Evolutionary conservation across 1,284 basidiomycete species (phyloP).

Genomic region (Boletus sp.): DNA sequence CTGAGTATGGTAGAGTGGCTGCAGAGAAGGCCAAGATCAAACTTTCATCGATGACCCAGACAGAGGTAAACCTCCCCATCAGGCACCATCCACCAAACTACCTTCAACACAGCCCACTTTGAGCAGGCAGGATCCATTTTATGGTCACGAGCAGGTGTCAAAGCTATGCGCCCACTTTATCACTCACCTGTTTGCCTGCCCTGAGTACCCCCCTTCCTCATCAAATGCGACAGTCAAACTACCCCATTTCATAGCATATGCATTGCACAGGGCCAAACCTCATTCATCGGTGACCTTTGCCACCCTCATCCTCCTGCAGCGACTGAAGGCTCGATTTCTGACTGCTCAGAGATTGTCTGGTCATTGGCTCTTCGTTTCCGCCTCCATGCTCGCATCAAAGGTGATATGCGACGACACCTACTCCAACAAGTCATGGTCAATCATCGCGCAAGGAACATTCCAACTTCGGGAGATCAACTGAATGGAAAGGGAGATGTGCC

Average conservation of each 20-base stretch:
- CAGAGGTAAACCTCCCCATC: no score
- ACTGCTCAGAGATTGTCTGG: constrained; percentile 90
- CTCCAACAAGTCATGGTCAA: constrained; percentile 94
- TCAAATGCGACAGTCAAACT: constrained; percentile 60
- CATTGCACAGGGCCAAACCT: constrained; percentile 84
- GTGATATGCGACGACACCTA: constrained; percentile 96
- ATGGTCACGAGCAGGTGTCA: constrained; percentile 72
- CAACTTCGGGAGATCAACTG: constrained; percentile 90
- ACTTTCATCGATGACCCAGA: constrained; percentile 89
- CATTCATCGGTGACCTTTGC: constrained; percentile 83
- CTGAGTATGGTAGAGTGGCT: constrained; percentile 41
- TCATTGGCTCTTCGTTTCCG: constrained; percentile 88
- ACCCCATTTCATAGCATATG: constrained; percentile 85
- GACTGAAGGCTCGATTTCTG: constrained; percentile 89
- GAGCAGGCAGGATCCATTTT: constrained; percentile 59
- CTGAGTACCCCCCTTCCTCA: constrained; percentile 55
- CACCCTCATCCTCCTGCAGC: constrained; percentile 80
- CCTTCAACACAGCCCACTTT: constrained; percentile 31
- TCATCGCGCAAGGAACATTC: constrained; percentile 93
- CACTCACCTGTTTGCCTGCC: constrained; percentile 75
- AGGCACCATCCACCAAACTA: constrained; percentile 31
- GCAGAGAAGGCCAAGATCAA: constrained; percentile 99
- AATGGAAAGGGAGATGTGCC: constrained; percentile 95
- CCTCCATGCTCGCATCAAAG: constrained; percentile 92
- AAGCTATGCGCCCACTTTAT: constrained; percentile 75